Evolutionary conservation across 2,329 filamentous ascomycete species (phyloP).

Genomic region (Alternaria arborescens): DNA sequence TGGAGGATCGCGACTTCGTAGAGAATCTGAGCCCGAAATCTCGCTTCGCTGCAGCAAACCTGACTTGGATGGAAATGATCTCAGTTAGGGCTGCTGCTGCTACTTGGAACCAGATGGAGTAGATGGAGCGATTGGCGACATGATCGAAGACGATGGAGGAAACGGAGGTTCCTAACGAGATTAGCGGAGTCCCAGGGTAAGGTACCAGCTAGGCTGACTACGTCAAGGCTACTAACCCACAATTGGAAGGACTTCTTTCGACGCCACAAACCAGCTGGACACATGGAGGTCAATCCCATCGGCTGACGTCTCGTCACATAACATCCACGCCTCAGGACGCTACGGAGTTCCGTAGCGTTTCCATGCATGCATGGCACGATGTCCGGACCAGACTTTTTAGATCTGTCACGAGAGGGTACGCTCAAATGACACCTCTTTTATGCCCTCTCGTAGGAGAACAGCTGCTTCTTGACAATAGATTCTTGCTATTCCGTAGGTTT

Average conservation of each 20-base stretch:
- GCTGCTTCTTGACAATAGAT: background rate
- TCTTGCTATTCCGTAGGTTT: background rate
- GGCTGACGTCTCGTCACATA: background rate
- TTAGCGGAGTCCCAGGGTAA: background rate
- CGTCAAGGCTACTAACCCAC: slow-evolving; percentile 8
- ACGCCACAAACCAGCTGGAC: background rate
- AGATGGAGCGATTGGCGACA: slow-evolving; percentile 11
- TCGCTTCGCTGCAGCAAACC: slow-evolving; percentile 13
- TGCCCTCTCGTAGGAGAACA: background rate
- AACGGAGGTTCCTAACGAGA: background rate
- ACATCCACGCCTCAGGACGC: background rate
- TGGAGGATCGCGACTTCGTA: slow-evolving; percentile 3
- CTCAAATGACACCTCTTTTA: background rate
- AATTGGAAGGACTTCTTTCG: background rate
- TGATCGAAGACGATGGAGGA: slow-evolving; percentile 5
- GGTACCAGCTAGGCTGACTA: background rate
- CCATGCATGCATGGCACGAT: background rate
- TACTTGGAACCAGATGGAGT: background rate
- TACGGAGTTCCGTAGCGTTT: background rate
- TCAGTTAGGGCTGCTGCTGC: background rate
- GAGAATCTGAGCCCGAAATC: background rate
- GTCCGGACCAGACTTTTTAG: background rate
- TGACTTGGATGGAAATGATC: slow-evolving; percentile 4
- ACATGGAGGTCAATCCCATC: background rate
- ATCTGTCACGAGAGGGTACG: background rate